Evolutionary conservation across 352 stramenopile genomes (phyloP).

Genomic region (Globisporangium cylindrosporum): DNA sequence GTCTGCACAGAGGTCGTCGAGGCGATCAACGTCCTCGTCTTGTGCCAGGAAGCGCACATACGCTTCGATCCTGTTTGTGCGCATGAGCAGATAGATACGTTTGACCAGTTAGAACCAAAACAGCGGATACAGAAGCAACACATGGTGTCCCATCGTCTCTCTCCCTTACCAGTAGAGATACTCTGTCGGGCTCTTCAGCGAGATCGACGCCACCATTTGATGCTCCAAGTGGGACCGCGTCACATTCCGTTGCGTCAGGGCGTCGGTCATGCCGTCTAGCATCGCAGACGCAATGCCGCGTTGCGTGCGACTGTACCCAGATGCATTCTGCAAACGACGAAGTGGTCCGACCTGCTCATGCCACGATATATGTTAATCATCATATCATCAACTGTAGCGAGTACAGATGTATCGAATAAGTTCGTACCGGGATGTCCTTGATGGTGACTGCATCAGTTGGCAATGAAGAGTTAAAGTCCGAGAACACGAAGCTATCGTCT

Average conservation of each 20-base stretch:
- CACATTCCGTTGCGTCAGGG: slow-evolving; percentile 74
- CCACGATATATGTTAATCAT: too few relatives aligned
- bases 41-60: slow-evolving; percentile 80
- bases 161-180: slow-evolving; percentile 77
- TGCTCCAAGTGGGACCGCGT: slow-evolving; percentile 84
- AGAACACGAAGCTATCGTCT: slow-evolving; percentile 84
- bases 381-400: too few relatives aligned
- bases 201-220: slow-evolving; percentile 58
- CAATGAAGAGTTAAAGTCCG: slow-evolving; percentile 75
- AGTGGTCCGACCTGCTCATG: slow-evolving; percentile 49
- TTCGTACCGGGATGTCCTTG: slow-evolving; percentile 63
- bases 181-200: slow-evolving; percentile 67
- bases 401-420: too few relatives aligned
- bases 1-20: slow-evolving; percentile 77
- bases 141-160: background rate
- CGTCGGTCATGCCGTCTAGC: slow-evolving; percentile 67
- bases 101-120: background rate
- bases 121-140: background rate
- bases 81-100: background rate
- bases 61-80: slow-evolving; percentile 56
- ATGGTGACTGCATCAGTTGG: slow-evolving; percentile 64
- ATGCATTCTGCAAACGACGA: slow-evolving; percentile 79
- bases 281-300: slow-evolving; percentile 65
- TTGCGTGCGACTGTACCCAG: slow-evolving; percentile 66
- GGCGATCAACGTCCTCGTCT: slow-evolving; percentile 71